Percentiles rank a stretch among this genome's conserved stretches.
phyloP scores from a whole-genome alignment of 345 rosid species.

The Lepidium africanum region DNA sequence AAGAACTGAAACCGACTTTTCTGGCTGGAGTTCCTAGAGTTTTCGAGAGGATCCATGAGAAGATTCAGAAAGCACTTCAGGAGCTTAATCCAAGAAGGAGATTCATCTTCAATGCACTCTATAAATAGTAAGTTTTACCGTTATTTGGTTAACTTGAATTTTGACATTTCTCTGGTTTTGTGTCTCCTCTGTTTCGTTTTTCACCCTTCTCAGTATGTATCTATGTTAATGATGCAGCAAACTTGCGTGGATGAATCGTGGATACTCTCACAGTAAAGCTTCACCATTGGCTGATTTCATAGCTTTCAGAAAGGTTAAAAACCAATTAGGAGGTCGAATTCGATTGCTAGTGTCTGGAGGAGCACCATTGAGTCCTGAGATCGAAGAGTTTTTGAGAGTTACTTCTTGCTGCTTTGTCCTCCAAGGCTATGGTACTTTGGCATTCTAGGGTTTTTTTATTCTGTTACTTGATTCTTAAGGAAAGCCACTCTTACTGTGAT shows the following conservation, averaged over 20 bases:
- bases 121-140: conserved; percentile 47
- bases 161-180: not conserved
- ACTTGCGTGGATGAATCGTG: conserved; percentile 78
- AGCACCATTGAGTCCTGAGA: conserved; percentile 68
- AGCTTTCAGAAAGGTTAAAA: conserved; percentile 86
- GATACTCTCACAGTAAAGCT: conserved; percentile 66
- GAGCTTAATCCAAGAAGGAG: conserved; percentile 70
- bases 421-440: conserved; percentile 73
- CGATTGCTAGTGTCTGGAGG: conserved; percentile 78
- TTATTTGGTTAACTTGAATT: not conserved
- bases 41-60: conserved; percentile 75
- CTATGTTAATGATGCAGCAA: conserved; percentile 42
- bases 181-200: not conserved
- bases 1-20: conserved; percentile 85
- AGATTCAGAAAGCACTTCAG: conserved; percentile 46
- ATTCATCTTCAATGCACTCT: conserved; percentile 53
- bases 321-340: conserved; percentile 72
- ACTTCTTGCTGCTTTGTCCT: conserved; percentile 71
- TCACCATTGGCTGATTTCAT: conserved; percentile 77
- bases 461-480: not conserved
- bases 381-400: conserved; percentile 89
- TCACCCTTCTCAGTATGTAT: not conserved
- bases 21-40: conserved; percentile 92
- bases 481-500: not conserved
- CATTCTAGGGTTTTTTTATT: not conserved